Evolutionary conservation across 208 protist species (phyloP).

Genomic region (Naegleria gruberi): DNA sequence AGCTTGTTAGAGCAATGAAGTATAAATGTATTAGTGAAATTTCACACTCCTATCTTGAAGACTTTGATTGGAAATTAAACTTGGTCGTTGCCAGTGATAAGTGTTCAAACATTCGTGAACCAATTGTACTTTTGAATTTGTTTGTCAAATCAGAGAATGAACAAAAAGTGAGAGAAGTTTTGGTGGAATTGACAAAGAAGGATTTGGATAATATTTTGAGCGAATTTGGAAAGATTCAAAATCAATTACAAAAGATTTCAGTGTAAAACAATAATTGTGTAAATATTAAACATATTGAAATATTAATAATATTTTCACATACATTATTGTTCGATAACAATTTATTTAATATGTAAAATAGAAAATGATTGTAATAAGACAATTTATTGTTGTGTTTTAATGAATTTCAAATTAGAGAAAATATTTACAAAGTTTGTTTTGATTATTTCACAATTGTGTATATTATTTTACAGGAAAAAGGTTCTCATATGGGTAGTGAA

Average conservation of each 20-base stretch:
- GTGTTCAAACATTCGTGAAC: conserved; percentile 6
- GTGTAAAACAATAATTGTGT: no score
- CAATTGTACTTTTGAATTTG: conserved; percentile 6
- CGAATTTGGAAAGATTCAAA: conserved; percentile 13
- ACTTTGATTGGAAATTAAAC: conserved; percentile 21
- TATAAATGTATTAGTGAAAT: background rate
- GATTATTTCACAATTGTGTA: no score
- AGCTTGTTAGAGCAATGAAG: background rate
- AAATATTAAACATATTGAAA: no score
- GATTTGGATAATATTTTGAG: conserved; percentile 14
- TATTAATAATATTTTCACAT: no score
- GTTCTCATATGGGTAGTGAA: no score
- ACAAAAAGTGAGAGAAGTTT: background rate
- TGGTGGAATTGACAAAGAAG: background rate
- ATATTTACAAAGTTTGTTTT: no score
- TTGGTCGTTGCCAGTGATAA: conserved; percentile 13
- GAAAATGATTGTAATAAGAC: no score
- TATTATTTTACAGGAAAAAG: no score
- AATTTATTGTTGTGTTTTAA: no score
- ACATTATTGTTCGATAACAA: no score
- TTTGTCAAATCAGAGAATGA: conserved; percentile 5
- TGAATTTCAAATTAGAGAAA: no score
- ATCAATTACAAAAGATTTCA: background rate
- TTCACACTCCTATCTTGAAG: background rate
- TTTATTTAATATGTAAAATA: no score